These are phyloP conservation scores for Ampelomyces quisqualis DNA, from an alignment of 2,329 filamentous ascomycete genomes.

Conservation along the genomic window DNA sequence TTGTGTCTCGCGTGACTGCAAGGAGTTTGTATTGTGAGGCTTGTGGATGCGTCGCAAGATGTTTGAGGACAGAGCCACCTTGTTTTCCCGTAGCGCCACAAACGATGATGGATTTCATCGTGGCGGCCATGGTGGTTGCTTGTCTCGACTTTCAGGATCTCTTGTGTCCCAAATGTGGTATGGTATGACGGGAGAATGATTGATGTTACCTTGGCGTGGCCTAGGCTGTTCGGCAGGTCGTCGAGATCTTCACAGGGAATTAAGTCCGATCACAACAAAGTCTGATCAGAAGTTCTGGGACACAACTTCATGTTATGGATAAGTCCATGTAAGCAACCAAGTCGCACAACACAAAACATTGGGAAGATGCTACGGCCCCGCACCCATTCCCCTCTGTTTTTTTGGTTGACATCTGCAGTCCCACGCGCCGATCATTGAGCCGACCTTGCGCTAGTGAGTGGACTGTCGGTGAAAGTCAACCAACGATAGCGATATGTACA, in stretches of 20 bases:
- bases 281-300: not conserved
- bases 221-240: too few species aligned
- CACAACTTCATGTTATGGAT: too few species aligned
- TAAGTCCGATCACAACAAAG: too few species aligned
- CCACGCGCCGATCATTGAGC: too few species aligned
- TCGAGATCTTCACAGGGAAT: constrained; percentile 1
- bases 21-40: constrained; percentile 53
- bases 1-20: constrained; percentile 60
- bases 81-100: constrained; percentile 52
- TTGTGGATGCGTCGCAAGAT: constrained; percentile 42
- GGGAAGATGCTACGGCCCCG: too few species aligned
- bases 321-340: too few species aligned
- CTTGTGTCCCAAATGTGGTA: constrained; percentile 5
- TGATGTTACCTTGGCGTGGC: constrained; percentile 3
- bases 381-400: too few species aligned
- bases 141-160: constrained; percentile 6
- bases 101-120: constrained; percentile 45
- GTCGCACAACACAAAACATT: too few species aligned
- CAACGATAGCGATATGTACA: too few species aligned
- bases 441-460: too few species aligned
- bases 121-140: constrained; percentile 31
- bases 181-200: not conserved
- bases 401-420: too few species aligned
- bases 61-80: constrained; percentile 48
- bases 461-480: too few species aligned